These are phyloP conservation scores for Eucalyptus lansdowneana DNA, from an alignment of 345 rosid genomes.

Conservation along the genomic window DNA sequence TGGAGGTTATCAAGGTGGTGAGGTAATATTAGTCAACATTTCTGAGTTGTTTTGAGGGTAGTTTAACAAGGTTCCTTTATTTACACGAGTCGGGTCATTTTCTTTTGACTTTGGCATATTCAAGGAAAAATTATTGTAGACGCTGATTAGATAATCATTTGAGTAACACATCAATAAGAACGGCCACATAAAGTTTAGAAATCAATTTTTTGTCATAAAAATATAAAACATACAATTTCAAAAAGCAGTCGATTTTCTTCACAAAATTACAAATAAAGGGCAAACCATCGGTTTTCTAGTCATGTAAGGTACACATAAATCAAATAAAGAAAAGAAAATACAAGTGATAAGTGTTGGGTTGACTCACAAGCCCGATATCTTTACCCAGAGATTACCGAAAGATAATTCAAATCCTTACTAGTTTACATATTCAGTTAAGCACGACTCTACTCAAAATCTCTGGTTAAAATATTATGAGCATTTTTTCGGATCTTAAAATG, in stretches of 20 bases:
- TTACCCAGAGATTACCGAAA: accelerated
- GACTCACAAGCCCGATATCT: neutral
- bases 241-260: neutral
- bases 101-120: neutral
- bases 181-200: neutral
- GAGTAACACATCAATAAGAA: neutral
- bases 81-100: neutral
- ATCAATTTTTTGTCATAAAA: neutral
- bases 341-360: neutral
- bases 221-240: neutral
- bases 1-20: neutral
- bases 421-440: neutral
- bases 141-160: neutral
- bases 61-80: neutral
- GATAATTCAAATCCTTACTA: neutral
- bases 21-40: neutral
- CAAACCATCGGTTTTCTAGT: neutral
- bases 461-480: neutral
- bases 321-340: neutral
- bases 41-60: neutral
- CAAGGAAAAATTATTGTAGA: neutral
- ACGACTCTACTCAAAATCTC: neutral
- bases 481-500: too few species aligned
- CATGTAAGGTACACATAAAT: neutral
- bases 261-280: neutral